Percentiles rank a stretch among this genome's conserved stretches.
These are phyloP conservation scores for Xenoacremonium recifei DNA, from an alignment of 2,329 filamentous ascomycete species.

Conservation along the genomic window DNA sequence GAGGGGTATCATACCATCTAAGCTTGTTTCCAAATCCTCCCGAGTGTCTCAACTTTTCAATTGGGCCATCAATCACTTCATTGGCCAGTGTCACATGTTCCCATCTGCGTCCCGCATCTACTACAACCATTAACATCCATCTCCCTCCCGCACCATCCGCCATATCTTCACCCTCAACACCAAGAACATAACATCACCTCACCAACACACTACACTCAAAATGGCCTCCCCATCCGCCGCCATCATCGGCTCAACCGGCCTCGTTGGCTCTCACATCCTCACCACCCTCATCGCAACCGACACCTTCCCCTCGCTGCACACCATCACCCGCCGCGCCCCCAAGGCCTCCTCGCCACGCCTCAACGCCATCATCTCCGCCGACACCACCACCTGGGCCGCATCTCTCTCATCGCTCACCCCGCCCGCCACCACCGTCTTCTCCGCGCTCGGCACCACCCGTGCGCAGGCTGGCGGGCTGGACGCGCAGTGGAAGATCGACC, in stretches of 20 bases:
- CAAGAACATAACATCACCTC: too few relatives aligned
- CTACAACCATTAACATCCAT: too few relatives aligned
- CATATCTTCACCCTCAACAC: too few relatives aligned
- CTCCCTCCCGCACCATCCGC: too few relatives aligned
- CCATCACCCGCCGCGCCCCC: conserved; percentile 66
- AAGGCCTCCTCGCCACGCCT: conserved; percentile 58
- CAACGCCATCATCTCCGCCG: conserved; percentile 58
- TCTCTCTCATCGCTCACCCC: conserved; percentile 56
- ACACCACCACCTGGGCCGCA: conserved; percentile 67
- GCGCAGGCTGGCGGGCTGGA: conserved; percentile 71
- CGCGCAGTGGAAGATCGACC: conserved; percentile 83
- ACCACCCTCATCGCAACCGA: conserved; percentile 55
- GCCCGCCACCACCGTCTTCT: conserved; percentile 66
- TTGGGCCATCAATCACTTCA: too few relatives aligned
- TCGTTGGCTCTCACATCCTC: conserved; percentile 74
- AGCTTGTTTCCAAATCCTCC: too few relatives aligned
- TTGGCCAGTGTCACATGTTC: too few relatives aligned
- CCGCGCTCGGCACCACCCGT: conserved; percentile 77
- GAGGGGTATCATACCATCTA: too few relatives aligned
- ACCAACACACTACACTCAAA: not conserved
- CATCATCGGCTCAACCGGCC: conserved; percentile 65
- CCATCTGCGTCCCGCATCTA: too few relatives aligned
- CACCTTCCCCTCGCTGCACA: conserved; percentile 54
- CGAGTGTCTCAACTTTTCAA: too few relatives aligned
- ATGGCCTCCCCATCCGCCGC: conserved; percentile 43